Percentiles rank a stretch among this genome's conserved stretches.
These are phyloP conservation scores for Fragosphaeria purpurea DNA, from an alignment of 2,329 filamentous ascomycete species.

Conservation along the genomic window DNA sequence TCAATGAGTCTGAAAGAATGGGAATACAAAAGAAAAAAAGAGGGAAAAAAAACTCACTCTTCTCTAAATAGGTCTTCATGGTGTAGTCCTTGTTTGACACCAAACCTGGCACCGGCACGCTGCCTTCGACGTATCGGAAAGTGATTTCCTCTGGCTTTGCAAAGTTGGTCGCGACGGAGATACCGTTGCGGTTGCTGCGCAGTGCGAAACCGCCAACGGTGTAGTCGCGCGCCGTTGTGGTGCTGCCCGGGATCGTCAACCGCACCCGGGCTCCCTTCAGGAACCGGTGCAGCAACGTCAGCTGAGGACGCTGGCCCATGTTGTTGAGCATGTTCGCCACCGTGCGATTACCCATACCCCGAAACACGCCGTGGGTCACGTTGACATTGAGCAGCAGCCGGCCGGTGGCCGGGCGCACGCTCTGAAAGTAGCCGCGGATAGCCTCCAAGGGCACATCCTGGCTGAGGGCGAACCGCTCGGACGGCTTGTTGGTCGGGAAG, in stretches of 20 bases:
- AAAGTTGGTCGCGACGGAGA: no score
- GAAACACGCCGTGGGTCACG: conserved; percentile 44
- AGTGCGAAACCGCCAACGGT: conserved; percentile 14
- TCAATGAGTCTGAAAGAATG: no score
- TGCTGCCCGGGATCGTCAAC: conserved; percentile 20
- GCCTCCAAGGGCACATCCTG: conserved; percentile 19
- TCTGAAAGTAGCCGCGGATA: conserved; percentile 46
- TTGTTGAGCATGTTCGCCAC: conserved; percentile 7
- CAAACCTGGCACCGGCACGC: no score
- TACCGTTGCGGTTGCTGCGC: conserved; percentile 4
- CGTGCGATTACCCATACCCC: conserved; percentile 10
- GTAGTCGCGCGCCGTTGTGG: conserved; percentile 17
- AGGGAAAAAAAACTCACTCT: no score
- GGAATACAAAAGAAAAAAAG: no score
- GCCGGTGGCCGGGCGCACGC: conserved; percentile 42
- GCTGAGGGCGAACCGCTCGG: conserved; percentile 20
- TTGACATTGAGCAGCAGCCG: conserved; percentile 46
- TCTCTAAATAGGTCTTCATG: no score
- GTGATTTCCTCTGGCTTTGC: no score
- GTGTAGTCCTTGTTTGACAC: no score
- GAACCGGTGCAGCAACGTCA: conserved; percentile 4
- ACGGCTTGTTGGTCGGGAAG: conserved; percentile 30
- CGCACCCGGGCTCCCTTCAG: conserved; percentile 16
- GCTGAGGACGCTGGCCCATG: not conserved
- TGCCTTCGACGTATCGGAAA: no score